These are phyloP conservation scores for Uronychia binucleata DNA, from an alignment of 73 alveolate species.

Conservation along the genomic window DNA sequence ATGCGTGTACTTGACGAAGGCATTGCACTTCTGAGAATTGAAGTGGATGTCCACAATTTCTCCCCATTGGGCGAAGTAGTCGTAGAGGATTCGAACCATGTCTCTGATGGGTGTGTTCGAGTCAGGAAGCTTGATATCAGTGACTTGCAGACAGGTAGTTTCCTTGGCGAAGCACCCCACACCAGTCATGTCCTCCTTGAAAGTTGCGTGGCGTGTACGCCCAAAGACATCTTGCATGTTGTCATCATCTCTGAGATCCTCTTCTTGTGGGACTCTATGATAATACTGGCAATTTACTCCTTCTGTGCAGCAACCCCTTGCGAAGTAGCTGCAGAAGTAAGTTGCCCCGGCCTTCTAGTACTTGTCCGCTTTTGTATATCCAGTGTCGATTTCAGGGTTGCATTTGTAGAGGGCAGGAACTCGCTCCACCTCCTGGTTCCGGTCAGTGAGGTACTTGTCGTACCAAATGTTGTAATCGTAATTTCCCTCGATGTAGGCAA, in stretches of 20 bases:
- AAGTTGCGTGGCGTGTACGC: constrained; percentile 93
- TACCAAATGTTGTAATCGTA: constrained; percentile 99
- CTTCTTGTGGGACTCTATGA: constrained; percentile 95
- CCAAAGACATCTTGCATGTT: constrained; percentile 96
- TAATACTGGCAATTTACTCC: constrained; percentile 97
- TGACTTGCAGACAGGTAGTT: constrained; percentile 86
- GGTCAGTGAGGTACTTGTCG: constrained; percentile 96
- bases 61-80: constrained; percentile 96
- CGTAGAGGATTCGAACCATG: constrained; percentile 88
- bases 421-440: constrained; percentile 76
- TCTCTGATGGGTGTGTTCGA: constrained; percentile 86
- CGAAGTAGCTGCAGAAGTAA: constrained; percentile 91
- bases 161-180: constrained; percentile 96
- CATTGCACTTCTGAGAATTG: constrained; percentile 85
- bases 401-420: constrained; percentile 92
- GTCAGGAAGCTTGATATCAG: constrained; percentile 89
- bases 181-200: constrained; percentile 96
- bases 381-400: constrained; percentile 95
- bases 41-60: constrained; percentile 96
- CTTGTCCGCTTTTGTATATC: constrained; percentile 96
- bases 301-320: constrained; percentile 98
- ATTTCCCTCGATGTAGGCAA: constrained; percentile 97
- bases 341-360: constrained; percentile 87
- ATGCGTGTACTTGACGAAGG: constrained; percentile 94
- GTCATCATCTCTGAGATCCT: constrained; percentile 87